Evolutionary conservation across 345 rosid genomes (phyloP).

Genomic region (Gossypium sturtianum): DNA sequence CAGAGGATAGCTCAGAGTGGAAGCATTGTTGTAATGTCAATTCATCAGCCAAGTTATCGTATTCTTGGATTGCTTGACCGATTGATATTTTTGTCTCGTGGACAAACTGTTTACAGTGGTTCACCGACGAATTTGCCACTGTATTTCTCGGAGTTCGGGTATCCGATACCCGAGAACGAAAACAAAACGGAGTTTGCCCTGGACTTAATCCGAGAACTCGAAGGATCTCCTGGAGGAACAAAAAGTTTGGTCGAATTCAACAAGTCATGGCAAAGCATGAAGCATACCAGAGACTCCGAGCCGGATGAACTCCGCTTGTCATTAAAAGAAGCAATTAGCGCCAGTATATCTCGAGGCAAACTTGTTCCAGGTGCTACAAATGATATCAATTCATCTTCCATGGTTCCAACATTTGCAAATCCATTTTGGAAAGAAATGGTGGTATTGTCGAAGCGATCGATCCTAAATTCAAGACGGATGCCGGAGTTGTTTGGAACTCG

Average conservation of each 20-base stretch:
- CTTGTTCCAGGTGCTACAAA: conserved; percentile 50
- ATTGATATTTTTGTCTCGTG: conserved; percentile 71
- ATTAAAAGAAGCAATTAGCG: conserved; percentile 84
- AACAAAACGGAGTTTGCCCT: conserved; percentile 83
- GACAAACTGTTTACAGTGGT: conserved; percentile 86
- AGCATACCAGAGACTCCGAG: conserved; percentile 30
- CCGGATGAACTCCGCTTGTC: conserved; percentile 42
- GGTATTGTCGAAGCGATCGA: conserved; percentile 56
- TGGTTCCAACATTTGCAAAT: conserved; percentile 81
- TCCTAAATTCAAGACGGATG: conserved; percentile 55
- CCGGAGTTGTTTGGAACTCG: conserved; percentile 79
- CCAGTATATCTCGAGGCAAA: conserved; percentile 83
- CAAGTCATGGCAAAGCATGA: conserved; percentile 65
- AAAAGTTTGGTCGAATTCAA: conserved; percentile 74
- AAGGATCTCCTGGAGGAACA: conserved; percentile 83
- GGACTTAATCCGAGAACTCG: conserved; percentile 80
- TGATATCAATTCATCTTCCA: conserved; percentile 27
- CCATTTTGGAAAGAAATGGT: conserved; percentile 78
- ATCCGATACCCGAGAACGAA: conserved; percentile 78
- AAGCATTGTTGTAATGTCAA: conserved; percentile 86
- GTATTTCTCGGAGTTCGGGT: conserved; percentile 71
- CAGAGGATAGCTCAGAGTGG: conserved; percentile 91
- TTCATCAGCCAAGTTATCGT: conserved; percentile 90
- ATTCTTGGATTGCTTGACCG: conserved; percentile 76
- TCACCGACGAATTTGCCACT: conserved; percentile 52